Conservation (phyloP, 108 stramenopile species). For the Schizochytrium sp. region DNA sequence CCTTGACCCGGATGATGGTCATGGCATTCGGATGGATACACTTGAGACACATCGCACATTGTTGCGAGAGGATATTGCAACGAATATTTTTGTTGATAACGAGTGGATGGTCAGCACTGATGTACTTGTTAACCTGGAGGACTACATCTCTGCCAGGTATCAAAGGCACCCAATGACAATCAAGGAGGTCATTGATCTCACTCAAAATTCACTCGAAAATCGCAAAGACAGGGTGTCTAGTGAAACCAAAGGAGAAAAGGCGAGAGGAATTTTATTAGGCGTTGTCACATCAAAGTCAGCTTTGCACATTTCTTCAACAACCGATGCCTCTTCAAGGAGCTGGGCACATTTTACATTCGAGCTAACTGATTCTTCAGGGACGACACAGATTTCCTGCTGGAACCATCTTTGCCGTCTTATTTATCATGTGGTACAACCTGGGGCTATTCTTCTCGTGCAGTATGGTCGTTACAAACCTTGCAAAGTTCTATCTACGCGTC, state of each 20-base stretch:
- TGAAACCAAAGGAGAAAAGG: too few relatives aligned
- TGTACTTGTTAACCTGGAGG: too few relatives aligned
- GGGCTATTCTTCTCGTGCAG: neutral
- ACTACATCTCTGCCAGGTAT: too few relatives aligned
- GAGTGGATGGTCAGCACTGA: neutral
- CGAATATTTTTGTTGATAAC: neutral
- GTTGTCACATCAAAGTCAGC: constrained; percentile 2
- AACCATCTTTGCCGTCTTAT: constrained; percentile 37
- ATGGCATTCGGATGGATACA: neutral
- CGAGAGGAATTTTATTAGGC: neutral
- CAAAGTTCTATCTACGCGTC: neutral
- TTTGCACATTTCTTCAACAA: neutral
- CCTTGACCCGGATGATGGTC: constrained; percentile 2
- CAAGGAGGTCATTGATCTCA: too few relatives aligned
- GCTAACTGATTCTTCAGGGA: constrained; percentile 11
- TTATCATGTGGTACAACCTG: neutral
- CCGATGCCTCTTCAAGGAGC: neutral
- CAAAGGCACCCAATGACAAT: too few relatives aligned
- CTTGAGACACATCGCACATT: neutral
- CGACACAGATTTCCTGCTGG: constrained; percentile 38
- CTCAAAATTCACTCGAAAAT: too few relatives aligned
- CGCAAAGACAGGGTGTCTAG: too few relatives aligned
- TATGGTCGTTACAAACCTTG: neutral
- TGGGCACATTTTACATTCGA: constrained; percentile 46
- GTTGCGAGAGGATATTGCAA: neutral